Evolutionary conservation across 176 grass and related monocot genomes (phyloP), one percentile per base, ranked within the genome.

Genomic region (Themeda triandra): DNA sequence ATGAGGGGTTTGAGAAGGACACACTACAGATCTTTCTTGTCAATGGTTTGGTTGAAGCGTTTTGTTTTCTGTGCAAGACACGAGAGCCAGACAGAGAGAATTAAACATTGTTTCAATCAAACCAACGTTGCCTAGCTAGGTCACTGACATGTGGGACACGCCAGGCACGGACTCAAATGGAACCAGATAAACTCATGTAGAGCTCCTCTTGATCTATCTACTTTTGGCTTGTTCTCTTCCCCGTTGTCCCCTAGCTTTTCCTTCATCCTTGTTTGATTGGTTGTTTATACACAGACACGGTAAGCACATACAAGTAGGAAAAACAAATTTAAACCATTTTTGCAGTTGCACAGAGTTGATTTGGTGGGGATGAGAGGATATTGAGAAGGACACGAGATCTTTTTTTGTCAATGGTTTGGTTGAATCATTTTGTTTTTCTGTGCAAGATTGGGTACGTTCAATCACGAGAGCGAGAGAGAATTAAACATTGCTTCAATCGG

Each of bases 331-430:
- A 46, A 65, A 41, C 33, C 80, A 78, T 30, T 73, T 39, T 73
- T 14, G 71, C 23, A 4, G 31, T 83, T 79, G 84, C 58, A 83
- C 23, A 66, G 17, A 63, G 30, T 77, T 90, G 84, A 79, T 59
- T 86, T 2, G 77, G 62, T 66, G 27, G 77, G 5, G 53, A 48
- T 49, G 79, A 79, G 35, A 79, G 35, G 4, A 66, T 78, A 66
- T 78, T 60, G 79, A 79, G 44, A 78, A 31, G 72, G 44, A 74
- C 56, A 65, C 13, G 29, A 0, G 37, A 1, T 21, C 12, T 27
- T n/a, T 25, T 60, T 75, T 83, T 51, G 69, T 79, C 69, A 83
- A 41, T 82, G 60, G 84, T 90, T 90, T 80, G 48, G 68, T 87
- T 87, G 45, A 79, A 73, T 3, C 74, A 49, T 75, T 60, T 49